Evolutionary conservation across 441 rosid genomes (phyloP).

Genomic region (Arabidopsis hybrid): DNA sequence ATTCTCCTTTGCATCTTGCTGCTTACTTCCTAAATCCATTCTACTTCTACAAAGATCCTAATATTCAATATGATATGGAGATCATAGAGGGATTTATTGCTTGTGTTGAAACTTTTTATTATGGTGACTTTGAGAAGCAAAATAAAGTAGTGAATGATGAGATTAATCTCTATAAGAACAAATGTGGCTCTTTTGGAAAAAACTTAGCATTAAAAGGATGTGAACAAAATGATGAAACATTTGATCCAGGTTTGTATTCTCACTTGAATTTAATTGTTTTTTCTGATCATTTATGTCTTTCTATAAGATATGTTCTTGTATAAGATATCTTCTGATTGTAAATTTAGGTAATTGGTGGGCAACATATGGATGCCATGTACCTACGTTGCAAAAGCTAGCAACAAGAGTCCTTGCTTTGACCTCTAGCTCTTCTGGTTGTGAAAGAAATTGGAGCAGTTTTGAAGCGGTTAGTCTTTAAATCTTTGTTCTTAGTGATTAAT

Average conservation of each 20-base stretch:
- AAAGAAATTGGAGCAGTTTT: neutral
- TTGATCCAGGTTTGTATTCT: no score
- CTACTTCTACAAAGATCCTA: neutral
- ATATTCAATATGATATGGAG: neutral
- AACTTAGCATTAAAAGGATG: no score
- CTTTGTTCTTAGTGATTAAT: no score
- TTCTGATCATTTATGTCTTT: no score
- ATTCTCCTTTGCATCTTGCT: neutral
- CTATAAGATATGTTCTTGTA: no score
- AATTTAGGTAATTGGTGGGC: neutral
- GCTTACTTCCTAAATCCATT: neutral
- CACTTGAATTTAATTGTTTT: no score
- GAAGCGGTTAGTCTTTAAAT: slow-evolving; percentile 1
- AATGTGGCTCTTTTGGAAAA: neutral
- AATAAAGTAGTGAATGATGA: neutral
- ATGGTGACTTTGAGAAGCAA: neutral
- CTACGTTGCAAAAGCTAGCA: neutral
- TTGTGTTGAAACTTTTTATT: neutral
- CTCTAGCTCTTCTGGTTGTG: slow-evolving; percentile 3
- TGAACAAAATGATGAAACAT: no score
- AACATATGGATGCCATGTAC: neutral
- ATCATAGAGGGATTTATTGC: neutral
- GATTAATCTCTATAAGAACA: neutral
- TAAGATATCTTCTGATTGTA: no score
- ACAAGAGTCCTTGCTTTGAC: neutral